Conservation (phyloP, 257 asterid species). For the Pogostemon cablin region DNA sequence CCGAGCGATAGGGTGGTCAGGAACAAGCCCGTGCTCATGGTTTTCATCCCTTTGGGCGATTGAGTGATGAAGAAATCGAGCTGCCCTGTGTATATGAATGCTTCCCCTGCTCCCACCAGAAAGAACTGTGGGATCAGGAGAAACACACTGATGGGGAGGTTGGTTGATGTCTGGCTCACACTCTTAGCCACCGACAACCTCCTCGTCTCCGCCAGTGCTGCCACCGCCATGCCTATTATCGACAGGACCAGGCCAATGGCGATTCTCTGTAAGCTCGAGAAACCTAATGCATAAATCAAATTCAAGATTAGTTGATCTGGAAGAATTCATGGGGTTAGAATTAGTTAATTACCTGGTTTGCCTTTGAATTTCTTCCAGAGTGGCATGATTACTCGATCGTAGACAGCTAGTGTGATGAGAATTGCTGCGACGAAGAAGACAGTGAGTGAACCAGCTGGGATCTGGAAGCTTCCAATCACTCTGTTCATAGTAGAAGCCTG, state of each 20-base stretch:
- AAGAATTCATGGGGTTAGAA: background rate
- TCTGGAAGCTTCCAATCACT: slow-evolving; percentile 56
- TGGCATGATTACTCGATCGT: slow-evolving; percentile 84
- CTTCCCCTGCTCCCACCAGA: slow-evolving; percentile 87
- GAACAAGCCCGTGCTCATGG: slow-evolving; percentile 96
- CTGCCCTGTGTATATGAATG: slow-evolving; percentile 90
- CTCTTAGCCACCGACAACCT: slow-evolving; percentile 63
- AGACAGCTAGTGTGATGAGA: slow-evolving; percentile 59
- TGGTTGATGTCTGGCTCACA: slow-evolving; percentile 25
- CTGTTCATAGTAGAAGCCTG: slow-evolving; percentile 92
- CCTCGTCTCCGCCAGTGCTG: slow-evolving; percentile 69
- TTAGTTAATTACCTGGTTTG: slow-evolving; percentile 55
- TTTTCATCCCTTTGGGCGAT: slow-evolving; percentile 94
- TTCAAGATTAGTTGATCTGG: background rate
- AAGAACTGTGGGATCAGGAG: slow-evolving; percentile 80
- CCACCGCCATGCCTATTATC: slow-evolving; percentile 75
- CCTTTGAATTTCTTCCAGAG: slow-evolving; percentile 82
- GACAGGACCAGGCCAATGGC: slow-evolving; percentile 70
- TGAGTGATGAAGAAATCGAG: slow-evolving; percentile 90
- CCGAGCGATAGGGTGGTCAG: slow-evolving; percentile 83
- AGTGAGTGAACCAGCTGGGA: slow-evolving; percentile 91
- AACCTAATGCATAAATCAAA: slow-evolving; percentile 38
- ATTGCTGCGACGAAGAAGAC: slow-evolving; percentile 88
- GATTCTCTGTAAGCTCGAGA: slow-evolving; percentile 68
- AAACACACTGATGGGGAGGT: slow-evolving; percentile 72